Percentiles rank a stretch among this genome's conserved stretches.
phyloP scores from a whole-genome alignment of 2,329 filamentous ascomycete species.

The Pseudogymnoascus sp. region DNA sequence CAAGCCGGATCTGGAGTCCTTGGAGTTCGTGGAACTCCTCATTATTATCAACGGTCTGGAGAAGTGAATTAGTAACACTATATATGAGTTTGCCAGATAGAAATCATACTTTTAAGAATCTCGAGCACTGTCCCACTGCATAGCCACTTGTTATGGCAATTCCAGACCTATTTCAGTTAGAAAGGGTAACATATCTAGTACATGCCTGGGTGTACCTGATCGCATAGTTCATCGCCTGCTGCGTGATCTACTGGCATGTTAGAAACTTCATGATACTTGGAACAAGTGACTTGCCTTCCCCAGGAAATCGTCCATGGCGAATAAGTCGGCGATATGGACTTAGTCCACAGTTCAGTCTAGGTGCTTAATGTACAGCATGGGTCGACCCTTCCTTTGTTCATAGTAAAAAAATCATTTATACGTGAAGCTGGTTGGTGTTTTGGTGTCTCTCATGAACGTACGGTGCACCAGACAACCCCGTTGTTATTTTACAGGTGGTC shows the following conservation, averaged over 20 bases:
- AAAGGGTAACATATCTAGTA: background rate
- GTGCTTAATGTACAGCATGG: background rate
- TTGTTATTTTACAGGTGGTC: constrained; percentile 1
- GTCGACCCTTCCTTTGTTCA: background rate
- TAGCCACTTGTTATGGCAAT: constrained; percentile 79
- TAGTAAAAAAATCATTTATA: constrained; percentile 1
- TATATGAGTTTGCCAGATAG: background rate
- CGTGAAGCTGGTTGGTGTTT: constrained; percentile 1
- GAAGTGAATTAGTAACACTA: background rate
- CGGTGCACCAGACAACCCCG: constrained; percentile 4
- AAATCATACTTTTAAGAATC: constrained; percentile 58
- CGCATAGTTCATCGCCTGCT: constrained; percentile 69
- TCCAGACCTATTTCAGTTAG: constrained; percentile 49
- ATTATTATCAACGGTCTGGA: constrained; percentile 60
- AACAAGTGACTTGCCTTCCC: constrained; percentile 41
- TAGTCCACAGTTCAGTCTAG: background rate
- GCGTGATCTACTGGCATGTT: constrained; percentile 45
- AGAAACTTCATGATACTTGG: background rate
- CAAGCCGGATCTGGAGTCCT: constrained; percentile 63
- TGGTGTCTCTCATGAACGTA: background rate
- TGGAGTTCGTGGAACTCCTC: constrained; percentile 62
- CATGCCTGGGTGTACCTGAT: constrained; percentile 39
- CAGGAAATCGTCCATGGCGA: constrained; percentile 40
- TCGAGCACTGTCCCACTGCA: constrained; percentile 74
- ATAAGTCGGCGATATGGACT: background rate